phyloP scores from a whole-genome alignment of 345 rosid genomes.

The Lepidium sativum region DNA sequence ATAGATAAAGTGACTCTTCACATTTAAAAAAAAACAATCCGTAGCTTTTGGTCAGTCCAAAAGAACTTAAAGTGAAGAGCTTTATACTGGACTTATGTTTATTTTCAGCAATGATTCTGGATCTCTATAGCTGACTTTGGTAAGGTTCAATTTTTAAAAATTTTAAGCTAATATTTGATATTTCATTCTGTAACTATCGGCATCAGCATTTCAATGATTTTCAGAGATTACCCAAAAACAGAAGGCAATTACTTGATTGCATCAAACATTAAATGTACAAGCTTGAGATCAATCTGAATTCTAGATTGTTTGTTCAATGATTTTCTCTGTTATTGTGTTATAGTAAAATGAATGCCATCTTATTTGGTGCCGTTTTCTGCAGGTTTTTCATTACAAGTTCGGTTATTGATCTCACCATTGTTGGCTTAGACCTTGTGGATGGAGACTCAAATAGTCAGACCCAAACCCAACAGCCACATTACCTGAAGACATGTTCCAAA shows the following conservation, averaged over 20 bases:
- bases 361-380: constrained; percentile 21
- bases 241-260: not conserved
- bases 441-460: constrained; percentile 66
- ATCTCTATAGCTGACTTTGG: constrained; percentile 15
- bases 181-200: not conserved
- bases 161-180: not conserved
- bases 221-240: not conserved
- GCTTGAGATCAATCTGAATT: not conserved
- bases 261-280: not conserved
- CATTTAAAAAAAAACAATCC: not conserved
- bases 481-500: constrained; percentile 71
- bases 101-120: too few species aligned
- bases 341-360: not conserved
- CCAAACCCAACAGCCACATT: constrained; percentile 71
- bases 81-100: too few species aligned
- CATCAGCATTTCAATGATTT: not conserved
- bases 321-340: not conserved
- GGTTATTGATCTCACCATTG: constrained; percentile 83
- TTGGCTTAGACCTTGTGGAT: constrained; percentile 63
- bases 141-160: not conserved
- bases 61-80: not conserved
- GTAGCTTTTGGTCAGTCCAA: constrained; percentile 5
- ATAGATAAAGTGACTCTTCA: not conserved
- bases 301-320: not conserved
- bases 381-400: constrained; percentile 95